These are phyloP conservation scores for Annulohypoxylon moriforme DNA, from an alignment of 495 filamentous ascomycete species.

Conservation along the genomic window DNA sequence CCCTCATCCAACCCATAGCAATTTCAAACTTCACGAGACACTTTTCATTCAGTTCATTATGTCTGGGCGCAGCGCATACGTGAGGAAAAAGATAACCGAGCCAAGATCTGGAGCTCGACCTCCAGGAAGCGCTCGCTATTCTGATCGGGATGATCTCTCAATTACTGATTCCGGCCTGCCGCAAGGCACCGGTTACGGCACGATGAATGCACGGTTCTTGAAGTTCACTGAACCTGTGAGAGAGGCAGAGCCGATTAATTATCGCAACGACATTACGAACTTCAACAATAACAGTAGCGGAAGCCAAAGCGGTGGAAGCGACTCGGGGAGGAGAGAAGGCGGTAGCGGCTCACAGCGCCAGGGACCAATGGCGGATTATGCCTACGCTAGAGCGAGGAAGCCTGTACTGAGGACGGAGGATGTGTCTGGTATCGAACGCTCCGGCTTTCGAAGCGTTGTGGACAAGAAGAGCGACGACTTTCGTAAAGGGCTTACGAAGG, in stretches of 20 bases:
- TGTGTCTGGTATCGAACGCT: constrained; percentile 63
- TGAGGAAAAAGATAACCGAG: constrained; percentile 65
- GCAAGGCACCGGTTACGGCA: constrained; percentile 53
- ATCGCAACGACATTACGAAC: constrained; percentile 43
- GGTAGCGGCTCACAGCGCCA: constrained; percentile 28
- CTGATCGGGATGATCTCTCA: constrained; percentile 54
- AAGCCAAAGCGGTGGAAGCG: constrained; percentile 56
- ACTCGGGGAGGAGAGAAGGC: constrained; percentile 47
- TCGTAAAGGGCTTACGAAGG: constrained; percentile 61
- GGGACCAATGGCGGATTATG: constrained; percentile 55
- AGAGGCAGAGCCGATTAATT: constrained; percentile 46
- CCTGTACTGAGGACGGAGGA: constrained; percentile 60
- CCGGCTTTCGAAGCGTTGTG: constrained; percentile 59
- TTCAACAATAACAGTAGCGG: constrained; percentile 50
- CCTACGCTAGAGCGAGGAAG: constrained; percentile 57
- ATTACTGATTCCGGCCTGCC: constrained; percentile 52
- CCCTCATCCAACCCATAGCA: neutral
- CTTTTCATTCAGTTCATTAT: constrained; percentile 45
- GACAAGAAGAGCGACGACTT: constrained; percentile 66
- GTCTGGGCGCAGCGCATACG: constrained; percentile 67
- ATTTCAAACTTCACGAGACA: neutral
- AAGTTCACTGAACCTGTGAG: constrained; percentile 54
- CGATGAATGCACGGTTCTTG: constrained; percentile 55
- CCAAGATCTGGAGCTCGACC: constrained; percentile 52
- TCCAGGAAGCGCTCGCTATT: constrained; percentile 38